Evolutionary conservation across 1,284 basidiomycete genomes (phyloP).

Genomic region (Rhodotorula sp.): DNA sequence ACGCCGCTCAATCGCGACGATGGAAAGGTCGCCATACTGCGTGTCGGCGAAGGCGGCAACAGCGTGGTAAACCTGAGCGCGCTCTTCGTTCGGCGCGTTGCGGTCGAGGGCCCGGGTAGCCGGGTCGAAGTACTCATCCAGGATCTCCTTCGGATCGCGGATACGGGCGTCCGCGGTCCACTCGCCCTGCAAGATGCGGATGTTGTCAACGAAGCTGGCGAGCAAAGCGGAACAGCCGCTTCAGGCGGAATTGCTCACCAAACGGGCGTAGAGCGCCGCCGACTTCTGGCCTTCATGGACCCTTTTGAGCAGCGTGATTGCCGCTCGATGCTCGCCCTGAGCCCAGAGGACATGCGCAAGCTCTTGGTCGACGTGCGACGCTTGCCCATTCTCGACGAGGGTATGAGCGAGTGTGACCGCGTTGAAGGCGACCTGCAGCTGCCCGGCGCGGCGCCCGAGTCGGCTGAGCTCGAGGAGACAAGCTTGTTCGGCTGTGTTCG

Average conservation of each 20-base stretch:
- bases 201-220: too few species aligned
- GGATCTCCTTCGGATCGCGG: conserved; percentile 75
- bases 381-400: conserved; percentile 54
- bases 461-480: conserved; percentile 72
- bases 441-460: conserved; percentile 67
- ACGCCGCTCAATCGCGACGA: conserved; percentile 40
- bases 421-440: conserved; percentile 80
- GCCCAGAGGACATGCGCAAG: conserved; percentile 88
- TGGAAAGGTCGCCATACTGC: conserved; percentile 64
- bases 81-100: conserved; percentile 33
- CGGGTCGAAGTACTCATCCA: conserved; percentile 65
- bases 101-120: conserved; percentile 53
- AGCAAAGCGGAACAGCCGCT: too few species aligned
- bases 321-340: conserved; percentile 77
- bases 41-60: conserved; percentile 85
- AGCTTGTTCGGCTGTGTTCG: conserved; percentile 65
- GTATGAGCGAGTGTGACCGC: conserved; percentile 72
- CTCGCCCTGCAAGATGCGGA: conserved; percentile 71
- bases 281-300: conserved; percentile 5
- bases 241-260: conserved; percentile 55
- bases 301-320: conserved; percentile 58
- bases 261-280: conserved; percentile 50
- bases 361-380: conserved; percentile 67
- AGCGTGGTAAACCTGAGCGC: conserved; percentile 71
- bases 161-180: conserved; percentile 86